Percentiles rank a stretch among this genome's conserved stretches.
Conservation (phyloP, 257 asterid species). For the Salvia hispanica region DNA sequence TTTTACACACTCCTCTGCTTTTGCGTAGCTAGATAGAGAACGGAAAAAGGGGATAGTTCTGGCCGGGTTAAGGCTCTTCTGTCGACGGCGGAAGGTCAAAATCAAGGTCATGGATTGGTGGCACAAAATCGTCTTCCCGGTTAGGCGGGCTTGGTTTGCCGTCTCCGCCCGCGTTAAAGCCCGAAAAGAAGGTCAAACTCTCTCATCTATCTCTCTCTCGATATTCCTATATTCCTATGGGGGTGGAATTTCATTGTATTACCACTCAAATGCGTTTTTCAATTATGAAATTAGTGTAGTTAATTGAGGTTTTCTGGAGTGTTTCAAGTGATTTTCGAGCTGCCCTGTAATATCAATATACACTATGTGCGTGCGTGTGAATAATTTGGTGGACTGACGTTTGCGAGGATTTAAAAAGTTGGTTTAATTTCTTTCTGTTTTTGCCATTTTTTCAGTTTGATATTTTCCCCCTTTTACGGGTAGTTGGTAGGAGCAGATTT, state of each 20-base stretch:
- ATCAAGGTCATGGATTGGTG: slow-evolving; percentile 68
- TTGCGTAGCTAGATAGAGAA: neutral
- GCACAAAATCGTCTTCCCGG: slow-evolving; percentile 79
- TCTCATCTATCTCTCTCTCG: no score
- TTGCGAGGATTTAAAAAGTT: neutral
- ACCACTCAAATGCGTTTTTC: neutral
- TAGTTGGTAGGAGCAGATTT: slow-evolving; percentile 30
- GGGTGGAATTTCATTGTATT: neutral
- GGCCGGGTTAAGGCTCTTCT: slow-evolving; percentile 67
- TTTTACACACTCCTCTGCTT: neutral
- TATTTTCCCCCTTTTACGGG: slow-evolving; percentile 1
- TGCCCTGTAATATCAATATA: neutral
- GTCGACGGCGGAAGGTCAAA: slow-evolving; percentile 64
- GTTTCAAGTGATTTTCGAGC: slow-evolving; percentile 15
- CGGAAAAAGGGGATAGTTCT: slow-evolving; percentile 40
- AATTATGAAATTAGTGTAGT: neutral
- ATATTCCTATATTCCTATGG: no score
- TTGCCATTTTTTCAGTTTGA: neutral
- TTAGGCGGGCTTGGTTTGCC: slow-evolving; percentile 66
- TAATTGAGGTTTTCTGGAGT: neutral
- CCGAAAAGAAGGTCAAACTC: slow-evolving; percentile 58
- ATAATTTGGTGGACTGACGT: slow-evolving; percentile 18
- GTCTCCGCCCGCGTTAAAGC: slow-evolving; percentile 67
- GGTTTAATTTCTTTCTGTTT: neutral
- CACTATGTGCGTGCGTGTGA: neutral